phyloP scores from a whole-genome alignment of 371 early-diverging fungal species.

The Sporodiniella umbellata region DNA sequence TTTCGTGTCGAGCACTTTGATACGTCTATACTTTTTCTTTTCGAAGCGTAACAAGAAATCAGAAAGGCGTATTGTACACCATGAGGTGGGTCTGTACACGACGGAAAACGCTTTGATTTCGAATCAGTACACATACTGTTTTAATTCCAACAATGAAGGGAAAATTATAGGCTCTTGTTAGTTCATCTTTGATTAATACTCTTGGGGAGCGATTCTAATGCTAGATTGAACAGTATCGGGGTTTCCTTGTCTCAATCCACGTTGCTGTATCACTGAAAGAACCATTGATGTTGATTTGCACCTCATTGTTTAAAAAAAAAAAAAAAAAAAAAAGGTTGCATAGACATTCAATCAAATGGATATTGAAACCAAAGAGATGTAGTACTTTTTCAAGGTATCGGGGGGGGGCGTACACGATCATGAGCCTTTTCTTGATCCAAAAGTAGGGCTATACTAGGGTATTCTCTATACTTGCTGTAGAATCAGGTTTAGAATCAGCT shows the following conservation, averaged over 20 bases:
- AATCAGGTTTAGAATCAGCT: not conserved
- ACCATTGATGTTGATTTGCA: slow-evolving; percentile 9
- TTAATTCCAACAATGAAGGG: not conserved
- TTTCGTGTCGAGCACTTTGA: not conserved
- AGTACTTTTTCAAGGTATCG: slow-evolving; percentile 6
- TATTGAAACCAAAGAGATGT: slow-evolving; percentile 5
- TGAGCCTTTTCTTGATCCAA: slow-evolving; percentile 24
- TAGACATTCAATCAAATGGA: not conserved
- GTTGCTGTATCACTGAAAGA: not conserved
- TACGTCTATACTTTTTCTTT: too few relatives aligned
- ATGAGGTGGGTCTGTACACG: not conserved
- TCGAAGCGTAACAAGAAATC: not conserved
- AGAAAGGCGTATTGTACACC: not conserved
- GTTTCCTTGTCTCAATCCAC: slow-evolving; percentile 11
- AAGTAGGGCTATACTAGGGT: slow-evolving; percentile 3
- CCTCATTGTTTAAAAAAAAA: too few relatives aligned
- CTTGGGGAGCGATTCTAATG: slow-evolving; percentile 7
- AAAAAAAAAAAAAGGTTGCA: slow-evolving; percentile 1
- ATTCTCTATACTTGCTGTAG: slow-evolving; percentile 3
- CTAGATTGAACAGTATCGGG: slow-evolving; percentile 14
- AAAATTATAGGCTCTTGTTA: not conserved
- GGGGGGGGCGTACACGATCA: slow-evolving; percentile 17
- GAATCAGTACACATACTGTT: not conserved
- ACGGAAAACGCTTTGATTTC: not conserved
- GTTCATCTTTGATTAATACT: not conserved